phyloP scores from a whole-genome alignment of 116 monocot species.

The Zostera marina region DNA sequence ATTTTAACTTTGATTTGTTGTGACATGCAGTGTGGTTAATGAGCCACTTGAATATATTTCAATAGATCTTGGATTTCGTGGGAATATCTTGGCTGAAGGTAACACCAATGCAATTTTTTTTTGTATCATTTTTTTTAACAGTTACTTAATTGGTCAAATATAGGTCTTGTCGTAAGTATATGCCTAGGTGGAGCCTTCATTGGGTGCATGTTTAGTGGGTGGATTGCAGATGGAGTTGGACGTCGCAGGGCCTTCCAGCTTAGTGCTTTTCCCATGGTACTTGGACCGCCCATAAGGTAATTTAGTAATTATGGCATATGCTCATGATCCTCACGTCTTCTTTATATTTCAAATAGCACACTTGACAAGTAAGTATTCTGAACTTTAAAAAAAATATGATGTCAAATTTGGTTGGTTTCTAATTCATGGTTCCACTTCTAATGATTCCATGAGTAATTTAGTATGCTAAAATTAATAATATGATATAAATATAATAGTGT shows the following conservation, averaged over 20 bases:
- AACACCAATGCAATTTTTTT: neutral
- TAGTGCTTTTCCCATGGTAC: constrained; percentile 80
- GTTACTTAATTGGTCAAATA: neutral
- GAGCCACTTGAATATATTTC: constrained; percentile 93
- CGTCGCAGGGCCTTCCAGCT: constrained; percentile 87
- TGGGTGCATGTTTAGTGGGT: constrained; percentile 88
- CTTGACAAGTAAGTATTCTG: too few species aligned
- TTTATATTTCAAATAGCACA: neutral
- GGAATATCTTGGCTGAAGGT: constrained; percentile 90
- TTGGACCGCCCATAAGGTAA: constrained; percentile 77
- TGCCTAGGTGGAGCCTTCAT: constrained; percentile 88
- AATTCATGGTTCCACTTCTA: too few species aligned
- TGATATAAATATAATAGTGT: too few species aligned
- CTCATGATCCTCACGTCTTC: neutral
- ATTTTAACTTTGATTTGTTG: neutral
- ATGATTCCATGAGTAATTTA: too few species aligned
- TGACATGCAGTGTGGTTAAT: constrained; percentile 69
- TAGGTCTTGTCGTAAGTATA: constrained; percentile 95
- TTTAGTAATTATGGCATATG: too few species aligned
- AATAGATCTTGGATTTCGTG: constrained; percentile 70
- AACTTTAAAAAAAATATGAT: too few species aligned
- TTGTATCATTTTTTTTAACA: constrained; percentile 1
- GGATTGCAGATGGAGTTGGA: constrained; percentile 82
- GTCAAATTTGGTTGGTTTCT: too few species aligned
- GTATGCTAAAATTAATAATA: too few species aligned